phyloP scores from a whole-genome alignment of 768 basidiomycete species.

The Austroboletus festivus region DNA sequence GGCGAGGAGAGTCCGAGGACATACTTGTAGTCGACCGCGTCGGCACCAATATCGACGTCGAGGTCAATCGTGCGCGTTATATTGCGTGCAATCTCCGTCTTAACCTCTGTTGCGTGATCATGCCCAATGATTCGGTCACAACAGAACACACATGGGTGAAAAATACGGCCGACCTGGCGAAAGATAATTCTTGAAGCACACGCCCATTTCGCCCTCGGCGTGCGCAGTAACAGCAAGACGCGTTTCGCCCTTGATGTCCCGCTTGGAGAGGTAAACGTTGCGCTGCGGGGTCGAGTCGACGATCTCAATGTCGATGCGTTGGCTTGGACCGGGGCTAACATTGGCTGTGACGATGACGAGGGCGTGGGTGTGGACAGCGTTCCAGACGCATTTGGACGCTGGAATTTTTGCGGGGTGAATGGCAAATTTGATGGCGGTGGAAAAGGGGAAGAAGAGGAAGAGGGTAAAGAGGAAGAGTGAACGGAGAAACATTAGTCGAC shows the following conservation, averaged over 20 bases:
- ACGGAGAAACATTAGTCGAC: slow-evolving; percentile 4
- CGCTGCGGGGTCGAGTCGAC: slow-evolving; percentile 80
- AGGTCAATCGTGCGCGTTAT: slow-evolving; percentile 77
- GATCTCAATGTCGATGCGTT: slow-evolving; percentile 92
- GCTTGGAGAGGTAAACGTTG: slow-evolving; percentile 91
- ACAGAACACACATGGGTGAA: not conserved
- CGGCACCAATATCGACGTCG: slow-evolving; percentile 96
- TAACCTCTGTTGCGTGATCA: slow-evolving; percentile 37
- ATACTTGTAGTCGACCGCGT: slow-evolving; percentile 98
- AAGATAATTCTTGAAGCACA: slow-evolving; percentile 86
- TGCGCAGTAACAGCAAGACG: slow-evolving; percentile 93
- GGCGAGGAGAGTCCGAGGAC: slow-evolving; percentile 23
- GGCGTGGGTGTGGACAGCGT: slow-evolving; percentile 78
- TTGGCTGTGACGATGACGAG: slow-evolving; percentile 97
- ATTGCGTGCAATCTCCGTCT: slow-evolving; percentile 44
- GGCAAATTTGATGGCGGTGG: slow-evolving; percentile 79
- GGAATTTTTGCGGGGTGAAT: slow-evolving; percentile 74
- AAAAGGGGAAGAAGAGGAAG: slow-evolving; percentile 26
- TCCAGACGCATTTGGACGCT: slow-evolving; percentile 89
- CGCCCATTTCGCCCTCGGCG: slow-evolving; percentile 90
- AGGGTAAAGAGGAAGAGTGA: not conserved
- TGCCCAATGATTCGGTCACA: no score
- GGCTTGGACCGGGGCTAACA: slow-evolving; percentile 68
- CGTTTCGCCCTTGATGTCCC: slow-evolving; percentile 84
- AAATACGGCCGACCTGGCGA: slow-evolving; percentile 50